A percentile compares a stretch with the other conserved stretches of the same genome.
phyloP scores from a whole-genome alignment of 2,329 filamentous ascomycete species.

The Fusarium euwallaceae region DNA sequence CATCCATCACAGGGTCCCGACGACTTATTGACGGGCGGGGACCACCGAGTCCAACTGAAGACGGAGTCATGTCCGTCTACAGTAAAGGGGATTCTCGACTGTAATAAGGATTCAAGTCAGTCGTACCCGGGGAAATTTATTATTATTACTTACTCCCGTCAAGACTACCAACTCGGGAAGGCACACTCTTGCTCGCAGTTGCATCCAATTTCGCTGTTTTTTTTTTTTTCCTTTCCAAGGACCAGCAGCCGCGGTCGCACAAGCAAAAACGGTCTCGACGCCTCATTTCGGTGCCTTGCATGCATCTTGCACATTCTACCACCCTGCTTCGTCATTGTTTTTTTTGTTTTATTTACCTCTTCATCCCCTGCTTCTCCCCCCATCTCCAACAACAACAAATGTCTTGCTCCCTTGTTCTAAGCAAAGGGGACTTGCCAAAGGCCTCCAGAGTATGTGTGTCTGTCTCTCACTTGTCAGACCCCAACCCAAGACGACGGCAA shows the following conservation, averaged over 20 bases:
- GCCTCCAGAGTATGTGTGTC: neutral
- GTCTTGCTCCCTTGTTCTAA: slow-evolving; percentile 4
- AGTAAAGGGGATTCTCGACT: slow-evolving; percentile 4
- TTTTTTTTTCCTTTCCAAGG: neutral
- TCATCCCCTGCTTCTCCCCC: neutral
- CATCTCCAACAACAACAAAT: neutral
- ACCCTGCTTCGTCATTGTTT: neutral
- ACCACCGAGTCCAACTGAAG: slow-evolving; percentile 20
- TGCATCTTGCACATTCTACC: slow-evolving; percentile 6
- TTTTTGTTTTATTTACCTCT: neutral
- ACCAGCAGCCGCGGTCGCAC: slow-evolving; percentile 21
- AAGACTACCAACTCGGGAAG: slow-evolving; percentile 15
- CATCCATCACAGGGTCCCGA: slow-evolving; percentile 20
- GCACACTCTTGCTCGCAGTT: slow-evolving; percentile 1
- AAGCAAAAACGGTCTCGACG: slow-evolving; percentile 18
- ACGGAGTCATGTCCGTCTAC: slow-evolving; percentile 31
- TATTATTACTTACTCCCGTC: neutral
- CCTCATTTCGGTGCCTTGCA: slow-evolving; percentile 14
- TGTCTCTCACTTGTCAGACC: slow-evolving; percentile 9
- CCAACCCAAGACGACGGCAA: slow-evolving; percentile 1
- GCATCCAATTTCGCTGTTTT: slow-evolving; percentile 28
- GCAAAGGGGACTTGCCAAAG: slow-evolving; percentile 2
- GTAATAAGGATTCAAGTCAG: neutral
- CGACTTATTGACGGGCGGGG: slow-evolving; percentile 13
- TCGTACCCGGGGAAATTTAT: neutral